Evolutionary conservation across 2,329 filamentous ascomycete genomes (phyloP).

Genomic region (Penicillium freii): DNA sequence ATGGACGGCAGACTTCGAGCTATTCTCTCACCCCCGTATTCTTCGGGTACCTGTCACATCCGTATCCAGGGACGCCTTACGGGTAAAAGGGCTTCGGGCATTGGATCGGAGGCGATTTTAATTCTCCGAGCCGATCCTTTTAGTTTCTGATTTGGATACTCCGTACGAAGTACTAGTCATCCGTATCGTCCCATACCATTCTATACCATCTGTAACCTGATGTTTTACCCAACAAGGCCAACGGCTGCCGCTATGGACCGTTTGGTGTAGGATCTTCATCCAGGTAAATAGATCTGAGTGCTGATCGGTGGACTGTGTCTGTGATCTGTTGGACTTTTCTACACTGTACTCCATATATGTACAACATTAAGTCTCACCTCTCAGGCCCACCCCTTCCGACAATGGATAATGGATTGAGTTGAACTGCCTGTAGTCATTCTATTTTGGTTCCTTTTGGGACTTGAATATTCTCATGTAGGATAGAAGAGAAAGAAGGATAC

Average conservation of each 20-base stretch:
- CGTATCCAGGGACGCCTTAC: conserved; percentile 2
- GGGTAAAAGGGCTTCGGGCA: conserved; percentile 1
- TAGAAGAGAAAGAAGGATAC: too few relatives aligned
- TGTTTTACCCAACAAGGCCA: conserved; percentile 6
- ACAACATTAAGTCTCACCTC: neutral
- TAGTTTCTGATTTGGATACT: conserved; percentile 7
- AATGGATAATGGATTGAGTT: neutral
- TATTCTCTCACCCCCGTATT: conserved; percentile 8
- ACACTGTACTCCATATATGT: neutral
- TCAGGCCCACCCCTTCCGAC: neutral
- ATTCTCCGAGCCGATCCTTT: conserved; percentile 15
- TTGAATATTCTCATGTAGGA: neutral
- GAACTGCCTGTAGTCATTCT: neutral
- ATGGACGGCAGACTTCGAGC: neutral
- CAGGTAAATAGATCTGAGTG: conserved; percentile 8
- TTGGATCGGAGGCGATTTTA: conserved; percentile 15
- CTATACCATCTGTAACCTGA: conserved; percentile 8
- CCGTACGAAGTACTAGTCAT: neutral
- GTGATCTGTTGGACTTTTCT: conserved; percentile 5
- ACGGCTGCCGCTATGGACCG: conserved; percentile 5
- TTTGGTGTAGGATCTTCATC: conserved; percentile 10
- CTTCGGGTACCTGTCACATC: neutral
- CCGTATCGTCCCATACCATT: neutral
- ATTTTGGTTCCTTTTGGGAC: neutral
- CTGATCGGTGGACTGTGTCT: conserved; percentile 5